Evolutionary conservation across 345 rosid genomes (phyloP), one percentile per base, ranked within the genome.

Genomic region (Microcos paniculata): DNA sequence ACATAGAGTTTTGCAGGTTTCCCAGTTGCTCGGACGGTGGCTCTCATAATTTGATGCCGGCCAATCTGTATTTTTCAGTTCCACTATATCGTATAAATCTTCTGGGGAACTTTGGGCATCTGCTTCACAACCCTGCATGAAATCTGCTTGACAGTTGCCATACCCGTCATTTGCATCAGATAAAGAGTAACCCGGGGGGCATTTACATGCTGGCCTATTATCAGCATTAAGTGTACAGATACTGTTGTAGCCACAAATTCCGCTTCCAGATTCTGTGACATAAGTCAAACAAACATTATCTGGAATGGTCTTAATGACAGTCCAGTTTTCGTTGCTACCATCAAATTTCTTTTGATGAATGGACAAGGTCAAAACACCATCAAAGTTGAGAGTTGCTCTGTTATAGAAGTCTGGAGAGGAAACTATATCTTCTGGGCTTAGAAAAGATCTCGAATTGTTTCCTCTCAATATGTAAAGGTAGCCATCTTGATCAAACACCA

Each of bases 231-330:
- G 76, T 26, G 28, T 56, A 68, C 90, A 87, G 14, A 82, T 51
- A 56, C 79, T 72, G 66, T 87, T 84, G 56, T 48, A 81, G 26
- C 87, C 90, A 52, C 87, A 87, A 35, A 68, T 51, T 13, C 86
- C 90, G 64, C 76, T 62, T 3, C 88, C 88, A 1, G 8, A 1
- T 6, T 10, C 23, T 9, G 10, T 55, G 0, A 1, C 6, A 38
- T n/a, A 8, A 1, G 49, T 23, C 4, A 9, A 4, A 35, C 76
- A 87, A 26, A 83, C 79, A 33, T 87, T 80, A 15, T 75, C 77
- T 3, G 87, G 87, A 23, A 26, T 16, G 33, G 69, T 45, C 46
- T 51, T 18, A 21, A 71, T 4, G n/a, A 65, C 52, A 83, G 40
- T 30, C 46, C 35, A 42, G 69, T 42, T 42, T 65, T 7, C 4